Evolutionary conservation across 495 filamentous ascomycete genomes (phyloP), one percentile per base, ranked within the genome.

Genomic region (Lasiosphaeria hispida): DNA sequence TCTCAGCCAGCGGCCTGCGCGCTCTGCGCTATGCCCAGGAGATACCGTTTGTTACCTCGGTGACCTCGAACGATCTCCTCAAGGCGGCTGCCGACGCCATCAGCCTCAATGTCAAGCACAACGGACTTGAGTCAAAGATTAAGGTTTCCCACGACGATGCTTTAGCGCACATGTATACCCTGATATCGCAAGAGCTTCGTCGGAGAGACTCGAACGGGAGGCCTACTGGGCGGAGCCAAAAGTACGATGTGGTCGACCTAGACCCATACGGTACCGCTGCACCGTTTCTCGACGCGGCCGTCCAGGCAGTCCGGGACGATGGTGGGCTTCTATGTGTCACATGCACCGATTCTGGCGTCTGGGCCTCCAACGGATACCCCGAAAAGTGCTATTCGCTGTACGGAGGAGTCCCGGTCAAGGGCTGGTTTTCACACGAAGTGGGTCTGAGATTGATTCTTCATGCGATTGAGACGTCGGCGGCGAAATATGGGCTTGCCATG

Each of bases 261-360:
- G 94, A 99, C 69, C 94, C 94, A 0, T 99, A 97, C 66, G 94
- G 94, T 14, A 91, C 89, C 1, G 94, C 95, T 0, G 87, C 86
- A 23, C 88, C 92, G 1, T 97, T 97, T 72, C 72, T 97, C 11
- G 94, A 99, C 66, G 86, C 89, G 4, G 91, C 95, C 3, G 79
- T 97, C 1, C 91, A 95, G 65, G 84, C 86, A 0, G 77, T 97
- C 10, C 84, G 83, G 36, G 89, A 96, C 57, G 81, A 86, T 54
- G 92, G 90, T 4, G 94, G 95, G 14, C 78, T 99, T 11, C 81
- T 99, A 7, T 97, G 92, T 70, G 86, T 97, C 15, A 99, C 94
- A 7, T 97, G 94, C 72, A 99, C 94, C 0, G 94, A 99, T 74
- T 89, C 92, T 6, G 90, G 86, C 10, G 88, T 97, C 11, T 97